phyloP scores from a whole-genome alignment of 371 early-diverging fungal species.

The Actinomortierella ambigua region DNA sequence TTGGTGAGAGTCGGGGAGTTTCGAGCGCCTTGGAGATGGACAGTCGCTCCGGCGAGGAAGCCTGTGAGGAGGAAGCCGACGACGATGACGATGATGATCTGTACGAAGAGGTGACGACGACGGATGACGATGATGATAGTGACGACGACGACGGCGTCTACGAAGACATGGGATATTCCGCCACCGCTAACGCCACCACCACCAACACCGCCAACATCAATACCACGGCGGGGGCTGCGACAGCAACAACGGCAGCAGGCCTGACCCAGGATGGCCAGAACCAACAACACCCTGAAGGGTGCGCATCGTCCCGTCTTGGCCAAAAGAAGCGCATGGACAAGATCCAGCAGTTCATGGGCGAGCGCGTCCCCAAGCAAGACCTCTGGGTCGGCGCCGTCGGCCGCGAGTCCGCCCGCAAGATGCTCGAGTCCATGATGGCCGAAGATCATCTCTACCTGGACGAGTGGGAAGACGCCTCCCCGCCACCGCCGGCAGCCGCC shows the following conservation, averaged over 20 bases:
- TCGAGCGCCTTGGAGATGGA: no score
- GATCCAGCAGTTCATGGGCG: conserved; percentile 45
- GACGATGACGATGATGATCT: conserved; percentile 8
- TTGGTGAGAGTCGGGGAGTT: no score
- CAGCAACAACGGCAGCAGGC: no score
- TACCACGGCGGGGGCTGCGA: no score
- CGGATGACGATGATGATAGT: conserved; percentile 2
- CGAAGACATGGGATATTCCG: no score
- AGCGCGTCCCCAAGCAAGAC: conserved; percentile 37
- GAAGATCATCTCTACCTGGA: no score
- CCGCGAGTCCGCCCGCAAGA: conserved; percentile 23
- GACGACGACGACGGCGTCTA: background rate
- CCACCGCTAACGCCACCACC: no score
- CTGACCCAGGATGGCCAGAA: no score
- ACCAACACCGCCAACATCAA: no score
- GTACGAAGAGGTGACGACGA: background rate
- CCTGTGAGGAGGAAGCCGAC: conserved; percentile 1
- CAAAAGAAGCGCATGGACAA: conserved; percentile 44
- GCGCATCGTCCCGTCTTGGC: conserved; percentile 6
- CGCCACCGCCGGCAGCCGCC: no score
- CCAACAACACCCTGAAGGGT: no score
- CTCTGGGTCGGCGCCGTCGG: conserved; percentile 42
- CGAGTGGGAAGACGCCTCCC: no score
- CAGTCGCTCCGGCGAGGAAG: background rate
- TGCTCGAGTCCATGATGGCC: conserved; percentile 14